Conservation (phyloP, 1,284 basidiomycete species). For the Ceratobasidium sp. region DNA sequence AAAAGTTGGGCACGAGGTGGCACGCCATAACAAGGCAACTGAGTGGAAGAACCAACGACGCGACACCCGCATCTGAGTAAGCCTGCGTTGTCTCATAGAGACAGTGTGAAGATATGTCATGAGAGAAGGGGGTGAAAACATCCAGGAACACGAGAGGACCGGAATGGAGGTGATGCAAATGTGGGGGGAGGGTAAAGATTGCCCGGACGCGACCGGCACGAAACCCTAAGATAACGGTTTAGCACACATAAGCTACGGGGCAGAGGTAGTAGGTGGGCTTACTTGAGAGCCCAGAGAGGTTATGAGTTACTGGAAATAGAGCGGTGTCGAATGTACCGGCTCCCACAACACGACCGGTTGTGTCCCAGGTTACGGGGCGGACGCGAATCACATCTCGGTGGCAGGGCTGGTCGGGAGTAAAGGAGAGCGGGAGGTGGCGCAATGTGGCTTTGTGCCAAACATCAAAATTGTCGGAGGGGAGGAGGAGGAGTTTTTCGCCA, state of each 20-base stretch:
- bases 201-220: constrained; percentile 13
- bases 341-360: neutral
- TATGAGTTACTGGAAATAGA: neutral
- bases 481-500: neutral
- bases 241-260: too few species aligned
- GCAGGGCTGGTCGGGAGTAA: neutral
- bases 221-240: neutral
- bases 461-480: neutral
- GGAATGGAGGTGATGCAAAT: neutral
- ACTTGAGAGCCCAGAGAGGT: neutral
- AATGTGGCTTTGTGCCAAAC: constrained; percentile 4
- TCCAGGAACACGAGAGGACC: neutral
- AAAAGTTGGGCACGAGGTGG: constrained; percentile 6
- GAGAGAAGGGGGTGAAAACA: neutral
- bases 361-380: neutral
- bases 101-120: neutral
- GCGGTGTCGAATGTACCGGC: neutral
- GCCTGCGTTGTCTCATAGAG: neutral
- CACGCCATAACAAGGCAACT: neutral
- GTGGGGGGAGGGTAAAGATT: neutral
- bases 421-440: neutral
- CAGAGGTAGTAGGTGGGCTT: neutral
- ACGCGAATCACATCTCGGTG: neutral
- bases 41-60: neutral
- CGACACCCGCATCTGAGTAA: neutral